Base-by-base conservation (phyloP, 305 asterid genomes). In the Solanum hybrid region DNA sequence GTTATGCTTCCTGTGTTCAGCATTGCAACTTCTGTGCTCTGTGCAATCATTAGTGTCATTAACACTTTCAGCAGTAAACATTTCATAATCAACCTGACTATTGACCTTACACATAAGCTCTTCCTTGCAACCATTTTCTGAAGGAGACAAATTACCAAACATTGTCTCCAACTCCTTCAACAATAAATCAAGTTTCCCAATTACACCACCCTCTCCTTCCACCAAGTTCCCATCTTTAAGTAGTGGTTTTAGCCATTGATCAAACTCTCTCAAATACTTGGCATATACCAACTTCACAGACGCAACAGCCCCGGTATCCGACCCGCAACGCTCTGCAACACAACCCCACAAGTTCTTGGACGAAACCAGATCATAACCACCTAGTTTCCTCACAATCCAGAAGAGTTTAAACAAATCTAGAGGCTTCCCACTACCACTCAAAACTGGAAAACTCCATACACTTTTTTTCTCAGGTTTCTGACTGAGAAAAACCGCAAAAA, bases 351-450 rank as follows among this genome's bases (percentile, higher is more conserved):
- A 91, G 2, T 89, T 86, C 85, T 92, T 89, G 45, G 89, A 90
- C 11, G 93, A 92, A 85, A 92, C 93, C 9, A 76, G 35, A 29
- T 89, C 91, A 72, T 94, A 90, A 17, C 98, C 98, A 3, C 98
- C 99, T 15, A 91, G 60, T 88, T 91, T 94, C 93, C 95, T 91
- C 38, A 94, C 98, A 15, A 92, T 92, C 95, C 96, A 95, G 73
- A 93, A 95, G 31, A 96, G 95, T 84, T 92, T 94, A 92, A 94
- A 94, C 93, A 96, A 93, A 92, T 95, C 98, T 31, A 95, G 87
- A 6, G 91, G 92, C 87, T 85, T 36, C 82, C 95, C 97, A 42
- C 92, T 90, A 40, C 96, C 91, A 80, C 91, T 92, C 86, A 94
- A 82, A 56, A 91, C 94, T 2, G 97, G 97, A 73, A 93, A 86